Conservation (phyloP, 495 filamentous ascomycete species). For the Aspergillus sparsus region DNA sequence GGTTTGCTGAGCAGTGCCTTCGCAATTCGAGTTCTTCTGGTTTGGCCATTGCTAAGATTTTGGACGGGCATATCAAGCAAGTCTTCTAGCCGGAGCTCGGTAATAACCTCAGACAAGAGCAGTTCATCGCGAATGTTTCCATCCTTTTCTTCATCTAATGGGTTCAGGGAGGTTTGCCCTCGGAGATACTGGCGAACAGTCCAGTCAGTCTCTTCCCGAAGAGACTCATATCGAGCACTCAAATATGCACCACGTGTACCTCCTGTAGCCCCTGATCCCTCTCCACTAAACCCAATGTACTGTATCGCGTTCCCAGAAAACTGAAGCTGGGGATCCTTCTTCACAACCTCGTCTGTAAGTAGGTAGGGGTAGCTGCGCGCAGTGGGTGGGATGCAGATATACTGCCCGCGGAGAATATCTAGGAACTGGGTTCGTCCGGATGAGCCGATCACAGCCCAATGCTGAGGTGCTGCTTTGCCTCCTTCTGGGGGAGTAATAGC, state of each 20-base stretch:
- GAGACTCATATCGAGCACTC: slow-evolving; percentile 89
- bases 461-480: slow-evolving; percentile 35
- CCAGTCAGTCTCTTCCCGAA: slow-evolving; percentile 83
- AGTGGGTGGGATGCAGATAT: slow-evolving; percentile 69
- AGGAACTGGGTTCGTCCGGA: slow-evolving; percentile 75
- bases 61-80: slow-evolving; percentile 78
- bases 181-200: slow-evolving; percentile 75
- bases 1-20: slow-evolving; percentile 77
- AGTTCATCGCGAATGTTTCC: slow-evolving; percentile 42
- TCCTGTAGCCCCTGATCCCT: slow-evolving; percentile 57
- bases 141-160: slow-evolving; percentile 54
- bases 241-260: slow-evolving; percentile 73
- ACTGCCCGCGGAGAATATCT: slow-evolving; percentile 69
- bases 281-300: slow-evolving; percentile 76
- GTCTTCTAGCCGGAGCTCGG: slow-evolving; percentile 62
- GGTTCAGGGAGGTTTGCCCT: slow-evolving; percentile 77
- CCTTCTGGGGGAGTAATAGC: slow-evolving; percentile 16
- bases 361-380: slow-evolving; percentile 79
- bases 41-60: slow-evolving; percentile 92
- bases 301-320: slow-evolving; percentile 66
- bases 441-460: slow-evolving; percentile 76
- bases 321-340: slow-evolving; percentile 55
- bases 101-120: slow-evolving; percentile 60
- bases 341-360: slow-evolving; percentile 58
- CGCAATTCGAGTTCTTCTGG: slow-evolving; percentile 80